Base-by-base conservation (phyloP, 2,329 filamentous ascomycete species). In the Pseudogymnoascus verrucosus region DNA sequence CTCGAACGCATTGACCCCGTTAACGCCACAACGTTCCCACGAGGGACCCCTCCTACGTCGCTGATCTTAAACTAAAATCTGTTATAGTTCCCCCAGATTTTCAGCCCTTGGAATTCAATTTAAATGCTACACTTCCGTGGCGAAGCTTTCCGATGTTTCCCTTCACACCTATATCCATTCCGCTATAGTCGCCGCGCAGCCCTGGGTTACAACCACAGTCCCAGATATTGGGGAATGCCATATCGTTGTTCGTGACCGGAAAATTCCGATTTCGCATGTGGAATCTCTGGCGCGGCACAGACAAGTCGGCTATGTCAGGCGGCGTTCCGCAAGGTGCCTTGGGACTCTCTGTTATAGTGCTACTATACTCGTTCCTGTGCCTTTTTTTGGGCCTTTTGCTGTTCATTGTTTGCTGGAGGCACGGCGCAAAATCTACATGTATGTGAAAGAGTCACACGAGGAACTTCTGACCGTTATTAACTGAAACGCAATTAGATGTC, bases 281-380 rank as follows among this genome's bases (percentile, higher is more conserved):
- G 44, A 31, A 16, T 8, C 11, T 31, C 14, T 54, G 16, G 8
- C 47, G 5, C 14, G 11, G 3, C 16, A 10, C 8, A 16, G 23
- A 8, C 5, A 28, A 2, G 23, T 44, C 16, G 37, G 62, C 23
- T 62, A 51, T 59, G 42, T 61, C 37, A 28, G 40, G 57, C 11
- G 40, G 63, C n/a, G 28, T 64, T 47, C 60, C 63, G 16, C 36
- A 28, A 4, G 63, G 42, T 21, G 39, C 63, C 11, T 19, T 64
- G 6, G 39, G 39, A 26, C 14, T 64, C 4, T 34, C 63, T 6
- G 42, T 64, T 39, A 36, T 54, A 4, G 42, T 64, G 36, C 36
- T 64, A 16, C 8, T 64, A n/a, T 64, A 64, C n/a, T 51, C 63
- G 16, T 40, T 36, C 14, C 23, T 64, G 42, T 64, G 60, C 42